Evolutionary conservation across 176 grass and related monocot species (phyloP).

Genomic region (Carex scoparia): DNA sequence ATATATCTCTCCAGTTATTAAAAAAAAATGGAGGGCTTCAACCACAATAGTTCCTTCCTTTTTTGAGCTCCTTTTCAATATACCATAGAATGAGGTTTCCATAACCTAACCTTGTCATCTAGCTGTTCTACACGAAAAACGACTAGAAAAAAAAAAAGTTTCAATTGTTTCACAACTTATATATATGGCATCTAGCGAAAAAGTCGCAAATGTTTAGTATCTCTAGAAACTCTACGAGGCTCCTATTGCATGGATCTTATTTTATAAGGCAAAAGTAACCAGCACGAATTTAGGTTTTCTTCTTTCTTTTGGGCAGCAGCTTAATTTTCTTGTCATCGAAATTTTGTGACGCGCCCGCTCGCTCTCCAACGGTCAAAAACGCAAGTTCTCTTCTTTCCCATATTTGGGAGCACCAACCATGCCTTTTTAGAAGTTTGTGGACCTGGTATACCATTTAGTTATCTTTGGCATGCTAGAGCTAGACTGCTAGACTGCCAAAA

Average conservation of each 20-base stretch:
- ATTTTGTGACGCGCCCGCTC: neutral
- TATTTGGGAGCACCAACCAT: neutral
- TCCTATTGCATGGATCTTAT: neutral
- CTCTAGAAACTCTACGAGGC: constrained; percentile 1
- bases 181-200: constrained; percentile 15
- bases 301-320: neutral
- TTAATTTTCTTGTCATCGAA: neutral
- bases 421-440: neutral
- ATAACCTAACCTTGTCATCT: constrained; percentile 25
- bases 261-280: constrained; percentile 8
- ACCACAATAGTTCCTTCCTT: neutral
- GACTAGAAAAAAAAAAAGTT: neutral
- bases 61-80: neutral
- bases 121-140: constrained; percentile 9
- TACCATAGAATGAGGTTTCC: neutral
- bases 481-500: neutral
- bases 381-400: neutral
- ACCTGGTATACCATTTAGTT: neutral
- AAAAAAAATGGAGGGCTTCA: neutral
- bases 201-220: constrained; percentile 11
- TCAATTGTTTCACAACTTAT: neutral
- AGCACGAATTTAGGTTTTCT: too few species aligned
- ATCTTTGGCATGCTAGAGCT: neutral
- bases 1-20: neutral
- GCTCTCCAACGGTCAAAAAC: neutral